Base-by-base conservation (phyloP, 371 early-diverging fungal species). In the Rhizopus sp. region DNA sequence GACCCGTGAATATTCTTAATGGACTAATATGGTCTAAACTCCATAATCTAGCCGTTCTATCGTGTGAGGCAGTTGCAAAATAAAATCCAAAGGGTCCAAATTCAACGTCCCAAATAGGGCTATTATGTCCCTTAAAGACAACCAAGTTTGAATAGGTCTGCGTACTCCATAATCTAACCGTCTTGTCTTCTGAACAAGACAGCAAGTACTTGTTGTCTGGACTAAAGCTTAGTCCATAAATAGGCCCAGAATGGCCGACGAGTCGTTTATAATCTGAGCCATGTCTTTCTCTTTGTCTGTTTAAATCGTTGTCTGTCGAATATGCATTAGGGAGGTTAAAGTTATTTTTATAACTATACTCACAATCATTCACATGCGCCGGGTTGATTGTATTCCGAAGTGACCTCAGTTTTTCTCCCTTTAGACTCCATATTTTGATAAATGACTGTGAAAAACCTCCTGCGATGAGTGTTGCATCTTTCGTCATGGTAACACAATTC, bases 21-120 rank as follows among this genome's bases (percentile, higher is more conserved):
- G 99, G 99, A 67, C 91, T 88, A 23, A 92, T 89, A 64, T 94
- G 95, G 62, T 96, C 99, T 55, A 93, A 90, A 61, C 93, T 92
- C 98, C 98, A 99, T 38, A 99, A 82, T 50, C 98, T 78, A 15
- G 97, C 95, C 1, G 98, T 99, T 61, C 94, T 83, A 77, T 99
- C 99, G 63, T 95, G 94, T 23, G 94, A 92, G 1, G 96, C 98
- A 2, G 95, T 95, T 3, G 96, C 99, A 82, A 99, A 99, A 73
- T 99, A 99, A 63, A 89, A 88, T 17, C 96, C 96, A 63, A 86
- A 84, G 0, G 93, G 92, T 7, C 93, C 88, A 69, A 97, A 90
- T 52, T 92, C 88, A 0, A 97, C 90, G 64, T 91, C 92, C 99
- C 99, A 99, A 2, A 99, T 86, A 7, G 99, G 99, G 68, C 95